Conservation (phyloP, 225 moss, liverwort and hornwort genomes). For the Bryum argenteum region DNA sequence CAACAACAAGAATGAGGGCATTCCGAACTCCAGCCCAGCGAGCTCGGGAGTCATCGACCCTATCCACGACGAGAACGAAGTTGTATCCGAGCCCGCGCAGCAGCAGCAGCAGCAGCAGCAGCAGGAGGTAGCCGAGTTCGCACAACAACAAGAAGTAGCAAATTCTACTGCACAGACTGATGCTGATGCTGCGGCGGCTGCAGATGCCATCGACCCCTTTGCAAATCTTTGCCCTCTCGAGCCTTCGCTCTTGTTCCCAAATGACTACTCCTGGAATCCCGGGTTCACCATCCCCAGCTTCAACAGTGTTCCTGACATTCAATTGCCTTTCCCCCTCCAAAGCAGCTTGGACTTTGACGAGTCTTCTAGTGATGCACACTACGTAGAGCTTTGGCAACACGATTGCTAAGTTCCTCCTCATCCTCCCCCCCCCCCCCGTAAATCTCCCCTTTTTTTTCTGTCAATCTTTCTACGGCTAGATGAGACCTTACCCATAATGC, state of each 20-base stretch:
- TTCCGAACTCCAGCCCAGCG: constrained; percentile 21
- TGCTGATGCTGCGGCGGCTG: constrained; percentile 16
- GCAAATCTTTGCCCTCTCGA: constrained; percentile 33
- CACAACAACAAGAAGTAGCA: too few relatives aligned
- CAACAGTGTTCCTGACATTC: constrained; percentile 14
- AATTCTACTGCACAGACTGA: too few relatives aligned
- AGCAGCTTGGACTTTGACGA: constrained; percentile 27
- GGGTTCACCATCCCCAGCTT: constrained; percentile 24
- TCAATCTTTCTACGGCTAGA: constrained; percentile 15
- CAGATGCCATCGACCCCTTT: constrained; percentile 22
- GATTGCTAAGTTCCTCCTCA: constrained; percentile 15
- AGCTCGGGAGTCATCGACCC: constrained; percentile 33
- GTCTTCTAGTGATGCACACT: constrained; percentile 31
- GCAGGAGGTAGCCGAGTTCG: too few relatives aligned
- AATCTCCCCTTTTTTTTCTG: background rate
- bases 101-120: constrained; percentile 13
- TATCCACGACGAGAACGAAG: constrained; percentile 20
- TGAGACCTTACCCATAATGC: constrained; percentile 14
- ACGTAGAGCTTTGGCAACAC: constrained; percentile 38
- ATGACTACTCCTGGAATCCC: background rate
- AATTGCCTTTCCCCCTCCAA: constrained; percentile 15
- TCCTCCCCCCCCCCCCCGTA: background rate
- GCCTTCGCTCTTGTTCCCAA: constrained; percentile 23
- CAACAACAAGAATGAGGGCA: constrained; percentile 1
- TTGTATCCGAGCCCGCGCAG: constrained; percentile 9